These are phyloP conservation scores for Elaphomyces granulatus DNA, from an alignment of 495 filamentous ascomycete species.

Conservation along the genomic window DNA sequence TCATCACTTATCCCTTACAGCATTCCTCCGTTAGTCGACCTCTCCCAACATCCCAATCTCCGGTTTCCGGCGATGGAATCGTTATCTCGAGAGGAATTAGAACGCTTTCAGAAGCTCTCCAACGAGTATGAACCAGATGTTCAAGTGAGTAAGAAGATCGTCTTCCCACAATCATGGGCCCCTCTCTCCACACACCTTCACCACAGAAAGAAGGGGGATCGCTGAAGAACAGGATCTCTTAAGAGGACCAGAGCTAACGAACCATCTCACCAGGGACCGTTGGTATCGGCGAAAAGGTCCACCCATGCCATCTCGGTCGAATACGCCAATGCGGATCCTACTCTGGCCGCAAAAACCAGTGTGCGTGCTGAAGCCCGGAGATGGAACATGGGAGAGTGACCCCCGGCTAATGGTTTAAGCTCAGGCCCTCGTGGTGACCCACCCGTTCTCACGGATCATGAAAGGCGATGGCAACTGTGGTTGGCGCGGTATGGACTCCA, in stretches of 20 bases:
- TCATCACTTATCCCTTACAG: slow-evolving; percentile 14
- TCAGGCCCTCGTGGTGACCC: slow-evolving; percentile 68
- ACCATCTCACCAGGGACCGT: slow-evolving; percentile 48
- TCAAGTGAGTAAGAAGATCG: slow-evolving; percentile 44
- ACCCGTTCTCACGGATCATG: slow-evolving; percentile 75
- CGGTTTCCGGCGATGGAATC: slow-evolving; percentile 27
- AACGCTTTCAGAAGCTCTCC: slow-evolving; percentile 39
- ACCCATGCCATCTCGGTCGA: slow-evolving; percentile 69
- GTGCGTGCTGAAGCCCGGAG: slow-evolving; percentile 35
- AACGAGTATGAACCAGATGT: slow-evolving; percentile 53
- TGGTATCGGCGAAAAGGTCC: slow-evolving; percentile 64
- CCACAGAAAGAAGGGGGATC: too few species aligned
- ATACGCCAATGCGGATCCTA: slow-evolving; percentile 81
- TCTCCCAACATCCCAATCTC: slow-evolving; percentile 1
- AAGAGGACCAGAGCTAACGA: too few species aligned
- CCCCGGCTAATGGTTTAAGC: background rate
- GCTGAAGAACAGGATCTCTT: too few species aligned
- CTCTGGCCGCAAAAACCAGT: slow-evolving; percentile 70
- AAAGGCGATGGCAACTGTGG: slow-evolving; percentile 93
- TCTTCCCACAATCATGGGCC: slow-evolving; percentile 1
- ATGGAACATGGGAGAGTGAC: slow-evolving; percentile 9
- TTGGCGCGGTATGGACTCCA: slow-evolving; percentile 63
- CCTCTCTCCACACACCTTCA: too few species aligned
- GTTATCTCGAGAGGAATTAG: slow-evolving; percentile 36
- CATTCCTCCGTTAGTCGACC: slow-evolving; percentile 7